These are phyloP conservation scores for Pachyrhizus erosus DNA, from an alignment of 306 rosid genomes.

Conservation along the genomic window DNA sequence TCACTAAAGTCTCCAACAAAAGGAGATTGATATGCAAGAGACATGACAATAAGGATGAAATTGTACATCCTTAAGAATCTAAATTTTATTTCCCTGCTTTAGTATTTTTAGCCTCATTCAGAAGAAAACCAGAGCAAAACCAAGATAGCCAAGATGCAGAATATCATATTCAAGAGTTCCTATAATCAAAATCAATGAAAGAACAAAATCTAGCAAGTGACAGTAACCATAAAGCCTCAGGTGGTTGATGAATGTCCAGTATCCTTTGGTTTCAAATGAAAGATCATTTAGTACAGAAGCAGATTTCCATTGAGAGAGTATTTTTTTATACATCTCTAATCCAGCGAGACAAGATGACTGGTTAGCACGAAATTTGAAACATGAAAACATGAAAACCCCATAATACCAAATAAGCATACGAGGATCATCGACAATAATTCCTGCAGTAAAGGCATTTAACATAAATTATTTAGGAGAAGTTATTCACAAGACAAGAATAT, in stretches of 20 bases:
- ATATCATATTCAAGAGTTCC: conserved; percentile 96
- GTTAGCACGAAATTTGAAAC: conserved; percentile 90
- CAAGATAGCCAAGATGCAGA: conserved; percentile 94
- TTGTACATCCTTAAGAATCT: conserved; percentile 84
- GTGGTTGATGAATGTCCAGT: conserved; percentile 92
- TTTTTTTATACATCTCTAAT: conserved; percentile 61
- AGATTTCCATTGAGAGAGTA: conserved; percentile 76
- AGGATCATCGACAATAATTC: conserved; percentile 81
- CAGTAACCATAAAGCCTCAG: conserved; percentile 89
- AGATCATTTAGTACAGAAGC: conserved; percentile 85
- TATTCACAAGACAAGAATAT: conserved; percentile 16
- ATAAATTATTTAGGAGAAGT: conserved; percentile 30
- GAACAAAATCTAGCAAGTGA: conserved; percentile 88
- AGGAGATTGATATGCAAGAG: conserved; percentile 95
- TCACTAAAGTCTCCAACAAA: conserved; percentile 70
- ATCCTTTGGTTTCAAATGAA: conserved; percentile 92
- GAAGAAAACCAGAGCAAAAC: conserved; percentile 89
- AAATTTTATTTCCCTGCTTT: conserved; percentile 81
- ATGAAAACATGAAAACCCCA: conserved; percentile 87
- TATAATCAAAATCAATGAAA: conserved; percentile 79
- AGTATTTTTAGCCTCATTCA: conserved; percentile 81
- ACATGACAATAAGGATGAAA: conserved; percentile 76
- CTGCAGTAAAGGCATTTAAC: conserved; percentile 52
- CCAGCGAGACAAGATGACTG: conserved; percentile 63
- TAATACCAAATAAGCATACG: conserved; percentile 82